Evolutionary conservation across 768 basidiomycete species (phyloP), one percentile per base, ranked within the genome.

Genomic region (Hemileccinum rubropunctum): DNA sequence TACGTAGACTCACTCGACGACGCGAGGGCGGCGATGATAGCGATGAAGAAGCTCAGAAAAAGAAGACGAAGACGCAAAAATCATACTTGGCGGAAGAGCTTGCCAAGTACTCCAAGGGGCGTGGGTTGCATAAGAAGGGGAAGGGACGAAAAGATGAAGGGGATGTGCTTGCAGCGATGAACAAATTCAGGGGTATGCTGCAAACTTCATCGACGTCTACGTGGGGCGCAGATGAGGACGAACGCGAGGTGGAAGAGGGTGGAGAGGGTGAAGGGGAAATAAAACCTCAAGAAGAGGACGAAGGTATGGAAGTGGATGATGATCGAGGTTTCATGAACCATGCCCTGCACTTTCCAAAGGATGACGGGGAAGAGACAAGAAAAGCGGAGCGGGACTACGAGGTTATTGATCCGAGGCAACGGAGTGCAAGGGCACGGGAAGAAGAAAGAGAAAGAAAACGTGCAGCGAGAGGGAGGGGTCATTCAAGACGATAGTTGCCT

Each of bases 301-400:
- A 65, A 8, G 82, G 76, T 0, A 78, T 89, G 65, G 91, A 93
- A 60, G 81, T 92, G 39, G 90, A 92, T 55, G 76, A 83, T 52
- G 91, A 92, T 59, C 71, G 72, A 7, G 88, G 80, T 10, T 92
- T 93, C 68, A 73, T 92, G 69, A 73, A 68, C 5, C 91, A 93
- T 62, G 71, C 78, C 23, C 69, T 93, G 50, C 77, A 78, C 52
- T 91, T 92, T 70, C 82, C 88, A 10, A 91, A 91, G 68, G 89
- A 83, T 40, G 81, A 90, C 56, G 76, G 74, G 20, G 89, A 89
- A 59, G 90, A 92, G 68, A 77, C 76, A 20, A 65, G 66, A 52
- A 91, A 91, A 67, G 91, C 88, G 1, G 86, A 91, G 64, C 70
- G 88, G 46, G 91, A 93, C 50, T 92, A 91, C 60, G 90, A 93